A percentile compares a stretch with the other conserved stretches of the same genome.
Evolutionary conservation across 1,284 basidiomycete species (phyloP).

Genomic region (Pterula multifida): DNA sequence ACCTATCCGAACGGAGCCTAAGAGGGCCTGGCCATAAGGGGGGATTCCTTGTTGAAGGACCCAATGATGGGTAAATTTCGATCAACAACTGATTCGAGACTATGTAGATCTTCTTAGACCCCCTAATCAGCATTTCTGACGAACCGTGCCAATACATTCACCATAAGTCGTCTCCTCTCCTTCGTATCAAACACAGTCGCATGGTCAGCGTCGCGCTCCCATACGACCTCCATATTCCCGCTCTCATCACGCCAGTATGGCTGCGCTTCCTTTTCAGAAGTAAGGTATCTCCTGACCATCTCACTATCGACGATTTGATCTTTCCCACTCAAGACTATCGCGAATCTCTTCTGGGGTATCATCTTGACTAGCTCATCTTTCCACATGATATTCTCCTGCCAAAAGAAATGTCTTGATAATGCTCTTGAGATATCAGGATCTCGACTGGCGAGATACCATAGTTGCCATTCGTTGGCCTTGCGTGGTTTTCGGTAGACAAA

Average conservation of each 20-base stretch:
- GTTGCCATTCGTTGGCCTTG: slow-evolving; percentile 47
- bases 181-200: slow-evolving; percentile 39
- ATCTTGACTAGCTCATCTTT: slow-evolving; percentile 33
- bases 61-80: too few species aligned
- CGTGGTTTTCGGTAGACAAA: slow-evolving; percentile 48
- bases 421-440: slow-evolving; percentile 51
- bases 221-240: slow-evolving; percentile 35
- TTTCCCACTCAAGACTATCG: slow-evolving; percentile 35
- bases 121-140: not conserved
- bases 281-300: slow-evolving; percentile 40
- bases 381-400: slow-evolving; percentile 50
- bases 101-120: too few species aligned
- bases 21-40: too few species aligned
- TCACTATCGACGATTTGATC: slow-evolving; percentile 49
- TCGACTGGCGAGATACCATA: slow-evolving; percentile 56
- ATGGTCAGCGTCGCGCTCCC: slow-evolving; percentile 39
- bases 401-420: slow-evolving; percentile 50
- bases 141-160: slow-evolving; percentile 29
- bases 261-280: slow-evolving; percentile 22
- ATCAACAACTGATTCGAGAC: too few species aligned
- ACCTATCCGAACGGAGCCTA: too few species aligned
- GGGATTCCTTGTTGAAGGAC: too few species aligned
- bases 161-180: slow-evolving; percentile 21
- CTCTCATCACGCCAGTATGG: slow-evolving; percentile 23
- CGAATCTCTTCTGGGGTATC: slow-evolving; percentile 14